A percentile compares a stretch with the other conserved stretches of the same genome.
These are phyloP conservation scores for Suillus luteus DNA, from an alignment of 768 basidiomycete species.

Conservation along the genomic window DNA sequence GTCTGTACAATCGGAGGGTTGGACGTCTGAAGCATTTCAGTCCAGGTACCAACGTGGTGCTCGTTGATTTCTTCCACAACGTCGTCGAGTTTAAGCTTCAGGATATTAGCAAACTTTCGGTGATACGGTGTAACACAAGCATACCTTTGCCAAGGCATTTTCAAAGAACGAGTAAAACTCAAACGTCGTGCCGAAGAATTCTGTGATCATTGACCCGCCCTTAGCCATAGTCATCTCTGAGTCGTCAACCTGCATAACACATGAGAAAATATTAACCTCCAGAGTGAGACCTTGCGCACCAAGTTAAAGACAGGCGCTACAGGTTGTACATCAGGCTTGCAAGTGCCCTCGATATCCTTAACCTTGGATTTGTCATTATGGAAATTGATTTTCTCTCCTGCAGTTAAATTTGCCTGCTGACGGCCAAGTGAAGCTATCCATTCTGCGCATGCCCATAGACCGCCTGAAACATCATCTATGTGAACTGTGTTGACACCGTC, in stretches of 20 bases:
- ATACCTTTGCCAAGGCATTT: slow-evolving; percentile 66
- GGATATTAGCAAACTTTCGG: background rate
- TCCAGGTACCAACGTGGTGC: slow-evolving; percentile 81
- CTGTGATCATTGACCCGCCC: slow-evolving; percentile 64
- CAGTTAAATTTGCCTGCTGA: slow-evolving; percentile 58
- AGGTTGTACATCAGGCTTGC: slow-evolving; percentile 54
- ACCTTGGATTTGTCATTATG: slow-evolving; percentile 70
- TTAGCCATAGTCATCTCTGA: slow-evolving; percentile 69
- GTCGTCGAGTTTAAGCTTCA: slow-evolving; percentile 66
- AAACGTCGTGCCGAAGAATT: slow-evolving; percentile 76
- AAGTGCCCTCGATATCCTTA: slow-evolving; percentile 62
- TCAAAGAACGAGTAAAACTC: slow-evolving; percentile 78
- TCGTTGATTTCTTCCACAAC: slow-evolving; percentile 84
- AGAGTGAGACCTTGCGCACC: slow-evolving; percentile 39
- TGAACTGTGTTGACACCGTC: slow-evolving; percentile 77
- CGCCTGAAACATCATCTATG: slow-evolving; percentile 76
- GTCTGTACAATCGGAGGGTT: slow-evolving; percentile 72
- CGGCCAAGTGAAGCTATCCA: slow-evolving; percentile 75
- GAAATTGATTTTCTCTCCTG: slow-evolving; percentile 68
- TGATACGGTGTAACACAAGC: slow-evolving; percentile 7
- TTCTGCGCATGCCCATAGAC: slow-evolving; percentile 70
- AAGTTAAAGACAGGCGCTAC: slow-evolving; percentile 83
- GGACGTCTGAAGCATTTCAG: slow-evolving; percentile 72
- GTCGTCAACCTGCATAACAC: slow-evolving; percentile 62
- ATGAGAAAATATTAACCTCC: background rate